Evolutionary conservation across 805 yeast genomes (phyloP), one percentile per base, ranked within the genome.

Genomic region (Sugiyamaella americana): DNA sequence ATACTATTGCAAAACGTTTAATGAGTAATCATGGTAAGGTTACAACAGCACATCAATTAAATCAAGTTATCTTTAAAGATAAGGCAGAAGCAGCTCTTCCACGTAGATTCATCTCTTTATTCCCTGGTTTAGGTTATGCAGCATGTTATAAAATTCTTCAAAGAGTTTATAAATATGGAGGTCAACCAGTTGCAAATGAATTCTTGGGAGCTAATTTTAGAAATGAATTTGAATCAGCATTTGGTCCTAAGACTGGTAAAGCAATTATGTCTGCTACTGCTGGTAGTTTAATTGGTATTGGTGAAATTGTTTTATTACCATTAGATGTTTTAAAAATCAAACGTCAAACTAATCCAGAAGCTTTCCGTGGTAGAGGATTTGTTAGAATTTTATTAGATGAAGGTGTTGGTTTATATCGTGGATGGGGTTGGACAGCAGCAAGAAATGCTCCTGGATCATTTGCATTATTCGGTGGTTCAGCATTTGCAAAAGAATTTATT

Each of bases 341-440:
- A 74, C 89, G 98, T 73, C 99, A 93, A 75, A 93, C 99, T 46
- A 93, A 93, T 74, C 99, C 99, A n/a, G 98, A 91, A 69, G 73
- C 98, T n/a, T 93, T 93, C 79, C 84, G 82, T 69, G 99, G 99
- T 58, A 85, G 98, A 73, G 98, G 98, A 8, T 89, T 93, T 71
- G 51, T 89, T 56, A 84, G 78, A 68, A 87, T 93, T 61, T 64
- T 93, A 51, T 62, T 73, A 47, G 98, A 93, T 64, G 98, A 93
- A 71, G 98, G 98, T 17, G 75, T 87, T 50, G 87, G 93, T 20
- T 74, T 93, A 58, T 93, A 93, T 73, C 78, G 96, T 65, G 99
- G 99, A 56, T 89, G 97, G 95, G 98, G 97, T 49, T 93, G 99
- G 99, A 93, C 99, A 50, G 95, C 95, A 58, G 99, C 99, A 38